phyloP scores from a whole-genome alignment of 768 basidiomycete species.

The Glaciozyma martinii region DNA sequence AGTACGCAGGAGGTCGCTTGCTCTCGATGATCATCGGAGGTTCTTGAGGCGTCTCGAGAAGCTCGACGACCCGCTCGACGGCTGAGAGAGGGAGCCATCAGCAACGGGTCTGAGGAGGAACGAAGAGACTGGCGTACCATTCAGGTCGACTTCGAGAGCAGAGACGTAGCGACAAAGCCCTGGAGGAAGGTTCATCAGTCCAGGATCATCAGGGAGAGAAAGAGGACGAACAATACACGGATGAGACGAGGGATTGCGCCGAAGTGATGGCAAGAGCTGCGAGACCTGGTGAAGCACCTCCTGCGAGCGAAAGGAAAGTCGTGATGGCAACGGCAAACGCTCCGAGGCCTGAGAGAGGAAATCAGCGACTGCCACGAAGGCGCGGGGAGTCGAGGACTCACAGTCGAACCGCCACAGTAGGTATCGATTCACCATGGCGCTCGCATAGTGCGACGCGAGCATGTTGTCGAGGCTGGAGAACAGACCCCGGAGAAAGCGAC shows the following conservation, averaged over 20 bases:
- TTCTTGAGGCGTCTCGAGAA: constrained; percentile 24
- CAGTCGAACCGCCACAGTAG: constrained; percentile 30
- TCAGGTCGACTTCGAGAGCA: constrained; percentile 40
- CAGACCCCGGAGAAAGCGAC: constrained; percentile 62
- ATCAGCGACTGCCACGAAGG: not conserved
- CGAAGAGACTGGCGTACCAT: constrained; percentile 31
- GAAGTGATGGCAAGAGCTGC: constrained; percentile 60
- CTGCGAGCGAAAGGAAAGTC: constrained; percentile 59
- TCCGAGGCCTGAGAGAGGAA: constrained; percentile 42
- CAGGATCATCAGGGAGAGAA: not conserved
- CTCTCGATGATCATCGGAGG: constrained; percentile 24
- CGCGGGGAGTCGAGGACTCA: not conserved
- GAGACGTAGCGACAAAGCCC: not conserved
- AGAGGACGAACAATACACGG: constrained; percentile 6
- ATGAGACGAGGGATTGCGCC: constrained; percentile 45
- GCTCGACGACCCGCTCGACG: constrained; percentile 44
- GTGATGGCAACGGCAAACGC: constrained; percentile 62
- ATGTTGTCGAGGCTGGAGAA: constrained; percentile 59
- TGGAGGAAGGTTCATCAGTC: not conserved
- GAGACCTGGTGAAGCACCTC: constrained; percentile 51
- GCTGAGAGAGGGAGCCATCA: constrained; percentile 35
- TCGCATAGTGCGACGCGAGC: constrained; percentile 62
- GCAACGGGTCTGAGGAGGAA: constrained; percentile 31
- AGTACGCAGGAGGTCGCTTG: constrained; percentile 44
- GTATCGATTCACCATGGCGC: constrained; percentile 19